Evolutionary conservation across 805 yeast genomes (phyloP), one percentile per base, ranked within the genome.

Genomic region (Candida oleophila): DNA sequence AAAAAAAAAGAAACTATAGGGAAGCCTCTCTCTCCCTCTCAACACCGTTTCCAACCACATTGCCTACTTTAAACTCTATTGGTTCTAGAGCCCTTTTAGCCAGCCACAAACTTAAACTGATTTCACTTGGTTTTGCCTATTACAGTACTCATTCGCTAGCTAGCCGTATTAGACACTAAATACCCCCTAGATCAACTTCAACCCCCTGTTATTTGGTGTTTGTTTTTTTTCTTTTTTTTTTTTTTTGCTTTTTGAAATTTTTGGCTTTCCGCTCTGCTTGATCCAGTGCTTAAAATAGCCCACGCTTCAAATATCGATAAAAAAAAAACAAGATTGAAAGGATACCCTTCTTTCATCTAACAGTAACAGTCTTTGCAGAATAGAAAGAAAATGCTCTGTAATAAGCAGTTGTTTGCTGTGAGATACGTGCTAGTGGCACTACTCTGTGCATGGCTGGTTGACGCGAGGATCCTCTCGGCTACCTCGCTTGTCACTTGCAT

Each of bases 401-500:
- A n/a, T n/a, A n/a, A n/a, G n/a, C n/a, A n/a, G 30, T 25, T 25
- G 11, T 25, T 11, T 11, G 11, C 30, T 11, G 12, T 36, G 34
- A 34, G 18, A 18, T 32, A 21, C 12, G 5, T 19, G 18, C 16
- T 41, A 25, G 30, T 11, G 9, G 11, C 30, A 25, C 30, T 25
- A 5, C 11, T 25, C 30, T n/a, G n/a, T n/a, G 30, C 30, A 7
- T 5, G 30, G 9, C 9, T 25, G 30, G 30, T 25, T 25, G 60
- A 64, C 35, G 58, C 54, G 44, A 54, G 76, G 40, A 43, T 57
- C 33, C 65, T 73, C 33, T 48, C 64, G 38, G 96, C 96, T 7
- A 71, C 85, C 14, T 87, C 97, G 3, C 74, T 91, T 52, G 96
- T 90, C 41, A 81, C 95, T 8, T 91, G 97, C 69, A 85, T 85